Percentiles rank a stretch among this genome's conserved stretches.
phyloP scores from a whole-genome alignment of 176 grass and related monocot genomes.

The Aegilops longissima region DNA sequence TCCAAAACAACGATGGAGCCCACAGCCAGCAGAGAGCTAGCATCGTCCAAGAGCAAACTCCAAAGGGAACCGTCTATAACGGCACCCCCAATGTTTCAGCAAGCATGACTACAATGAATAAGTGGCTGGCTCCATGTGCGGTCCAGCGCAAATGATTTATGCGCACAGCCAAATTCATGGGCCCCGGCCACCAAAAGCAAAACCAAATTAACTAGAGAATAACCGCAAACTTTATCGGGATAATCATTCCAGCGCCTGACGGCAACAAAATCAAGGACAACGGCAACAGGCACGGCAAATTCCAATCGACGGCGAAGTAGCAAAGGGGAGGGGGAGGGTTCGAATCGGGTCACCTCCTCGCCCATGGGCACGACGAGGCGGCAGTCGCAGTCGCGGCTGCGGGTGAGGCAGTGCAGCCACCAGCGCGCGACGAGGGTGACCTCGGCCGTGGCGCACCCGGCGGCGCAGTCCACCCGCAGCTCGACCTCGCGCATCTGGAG shows the following conservation, averaged over 20 bases:
- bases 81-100: neutral
- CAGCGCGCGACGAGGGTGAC: conserved; percentile 66
- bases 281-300: neutral
- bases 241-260: conserved; percentile 1
- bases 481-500: conserved; percentile 83
- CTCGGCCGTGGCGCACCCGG: conserved; percentile 38
- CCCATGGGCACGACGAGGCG: conserved; percentile 78
- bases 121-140: neutral
- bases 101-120: neutral
- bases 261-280: neutral
- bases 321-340: neutral
- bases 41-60: neutral
- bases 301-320: neutral
- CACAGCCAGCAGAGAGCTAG: conserved; percentile 8
- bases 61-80: neutral
- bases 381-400: conserved; percentile 69
- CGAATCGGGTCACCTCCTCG: conserved; percentile 53
- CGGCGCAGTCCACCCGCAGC: conserved; percentile 59
- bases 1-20: conserved; percentile 33
- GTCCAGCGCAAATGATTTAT: conserved; percentile 8
- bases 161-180: conserved; percentile 24
- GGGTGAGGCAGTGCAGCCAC: conserved; percentile 88
- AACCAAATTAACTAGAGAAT: neutral
- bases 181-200: conserved; percentile 30
- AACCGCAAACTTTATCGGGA: neutral